Evolutionary conservation across 78 protist genomes (phyloP), one percentile per base, ranked within the genome.

Genomic region (Cavenderia fasciculata): DNA sequence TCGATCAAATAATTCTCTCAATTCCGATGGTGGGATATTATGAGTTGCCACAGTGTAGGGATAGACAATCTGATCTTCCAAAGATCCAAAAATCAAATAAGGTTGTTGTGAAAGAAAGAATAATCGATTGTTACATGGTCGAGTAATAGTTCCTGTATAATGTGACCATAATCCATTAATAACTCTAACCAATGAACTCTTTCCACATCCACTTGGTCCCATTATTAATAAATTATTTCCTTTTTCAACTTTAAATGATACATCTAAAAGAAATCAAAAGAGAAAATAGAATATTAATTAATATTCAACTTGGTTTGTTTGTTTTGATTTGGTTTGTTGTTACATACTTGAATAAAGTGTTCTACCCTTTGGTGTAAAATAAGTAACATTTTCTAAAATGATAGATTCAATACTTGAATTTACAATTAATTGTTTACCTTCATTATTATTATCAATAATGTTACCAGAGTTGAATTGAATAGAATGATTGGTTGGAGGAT

Each of bases 151-250:
- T 4, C 95, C 95, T 11, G 36, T 7, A 44, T 62, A 92, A 46
- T 72, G 84, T 51, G 95, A 92, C 95, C 95, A 92, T 6, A 92
- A 21, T 27, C 91, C 91, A 62, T 77, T 69, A 38, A 92, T 74
- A 40, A 72, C 23, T 21, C 92, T 44, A 51, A 92, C 18, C 36
- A 92, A 57, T 34, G 95, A 92, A 31, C 84, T 54, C 84, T 92
- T 92, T n/a, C 95, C 95, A 34, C 47, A 51, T 6, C 95, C 95
- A 69, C 89, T 92, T 38, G 91, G 92, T 6, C 95, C 95, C 84
- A 74, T 92, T 18, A 92, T 82, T 59, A 82, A 59, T 56, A 78
- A 31, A 51, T 63, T 82, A 5, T 44, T 63, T 11, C 95, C 95
- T 31, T 27, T 43, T 61, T 66, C 59, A 57, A 92, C n/a, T 25